Percentiles rank a stretch among this genome's conserved stretches.
phyloP scores from a whole-genome alignment of 73 alveolate species.

The Paraurostyla sp. region DNA sequence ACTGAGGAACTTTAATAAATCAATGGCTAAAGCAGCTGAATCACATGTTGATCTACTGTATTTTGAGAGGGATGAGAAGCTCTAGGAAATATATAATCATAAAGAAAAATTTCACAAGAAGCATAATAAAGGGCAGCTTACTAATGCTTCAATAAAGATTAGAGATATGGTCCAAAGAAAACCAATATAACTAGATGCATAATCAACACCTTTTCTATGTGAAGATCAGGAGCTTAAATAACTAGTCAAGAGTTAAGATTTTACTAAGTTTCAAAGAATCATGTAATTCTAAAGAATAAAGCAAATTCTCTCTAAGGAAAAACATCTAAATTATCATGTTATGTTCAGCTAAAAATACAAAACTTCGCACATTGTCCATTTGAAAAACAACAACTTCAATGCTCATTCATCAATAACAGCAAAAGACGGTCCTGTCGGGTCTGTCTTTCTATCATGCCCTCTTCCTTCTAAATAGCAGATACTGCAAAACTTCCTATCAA shows the following conservation, averaged over 20 bases:
- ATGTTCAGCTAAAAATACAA: not conserved
- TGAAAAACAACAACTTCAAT: not conserved
- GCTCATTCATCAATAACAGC: not conserved
- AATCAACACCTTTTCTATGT: constrained; percentile 19
- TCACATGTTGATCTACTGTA: not conserved
- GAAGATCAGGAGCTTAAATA: not conserved
- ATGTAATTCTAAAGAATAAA: not conserved
- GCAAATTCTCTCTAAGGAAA: not conserved
- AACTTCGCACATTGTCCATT: not conserved
- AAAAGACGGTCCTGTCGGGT: not conserved
- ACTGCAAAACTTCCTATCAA: not conserved
- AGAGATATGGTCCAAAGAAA: constrained; percentile 21
- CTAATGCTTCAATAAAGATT: constrained; percentile 28
- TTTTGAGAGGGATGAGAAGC: not conserved
- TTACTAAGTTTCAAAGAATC: not conserved
- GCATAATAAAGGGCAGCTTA: not conserved
- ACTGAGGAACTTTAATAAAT: not conserved
- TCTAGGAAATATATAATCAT: not conserved
- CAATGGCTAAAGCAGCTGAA: constrained; percentile 14
- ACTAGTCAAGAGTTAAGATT: not conserved
- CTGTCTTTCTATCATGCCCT: not conserved
- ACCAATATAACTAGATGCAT: constrained; percentile 37
- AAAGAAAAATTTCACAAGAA: not conserved
- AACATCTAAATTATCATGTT: not conserved
- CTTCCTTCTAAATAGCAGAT: not conserved